phyloP scores from a whole-genome alignment of 2,329 filamentous ascomycete species.

The Laburnicola sp. region DNA sequence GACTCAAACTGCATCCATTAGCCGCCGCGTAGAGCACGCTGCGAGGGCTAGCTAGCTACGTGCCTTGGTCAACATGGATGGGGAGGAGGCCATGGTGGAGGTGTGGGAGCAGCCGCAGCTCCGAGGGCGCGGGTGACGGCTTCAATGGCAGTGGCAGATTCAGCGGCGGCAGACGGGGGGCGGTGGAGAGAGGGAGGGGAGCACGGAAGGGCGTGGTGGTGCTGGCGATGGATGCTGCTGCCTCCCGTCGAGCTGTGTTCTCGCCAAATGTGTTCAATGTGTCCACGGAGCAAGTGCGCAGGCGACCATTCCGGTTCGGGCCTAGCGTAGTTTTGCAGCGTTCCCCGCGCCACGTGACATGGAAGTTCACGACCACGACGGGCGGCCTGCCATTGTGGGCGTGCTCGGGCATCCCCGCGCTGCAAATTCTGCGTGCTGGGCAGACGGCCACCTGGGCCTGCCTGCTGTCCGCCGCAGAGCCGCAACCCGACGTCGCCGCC shows the following conservation, averaged over 20 bases:
- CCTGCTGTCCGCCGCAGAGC: constrained; percentile 9
- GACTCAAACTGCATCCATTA: constrained; percentile 60
- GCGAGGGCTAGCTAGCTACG: constrained; percentile 17
- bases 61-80: constrained; percentile 59
- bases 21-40: constrained; percentile 1
- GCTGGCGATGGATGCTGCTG: constrained; percentile 27
- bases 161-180: constrained; percentile 12
- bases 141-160: constrained; percentile 32
- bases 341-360: constrained; percentile 18
- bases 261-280: constrained; percentile 44
- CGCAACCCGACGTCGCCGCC: constrained; percentile 5
- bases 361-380: neutral
- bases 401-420: neutral
- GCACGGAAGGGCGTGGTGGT: constrained; percentile 25
- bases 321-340: neutral
- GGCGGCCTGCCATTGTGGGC: neutral
- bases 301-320: constrained; percentile 2
- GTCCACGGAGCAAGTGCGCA: constrained; percentile 29
- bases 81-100: constrained; percentile 51
- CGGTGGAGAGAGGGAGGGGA: constrained; percentile 17
- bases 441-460: neutral
- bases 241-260: constrained; percentile 32
- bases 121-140: constrained; percentile 32
- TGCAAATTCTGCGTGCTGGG: neutral
- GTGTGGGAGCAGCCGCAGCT: constrained; percentile 51